phyloP scores from a whole-genome alignment of 108 stramenopile species.

The Ochromonas danica region DNA sequence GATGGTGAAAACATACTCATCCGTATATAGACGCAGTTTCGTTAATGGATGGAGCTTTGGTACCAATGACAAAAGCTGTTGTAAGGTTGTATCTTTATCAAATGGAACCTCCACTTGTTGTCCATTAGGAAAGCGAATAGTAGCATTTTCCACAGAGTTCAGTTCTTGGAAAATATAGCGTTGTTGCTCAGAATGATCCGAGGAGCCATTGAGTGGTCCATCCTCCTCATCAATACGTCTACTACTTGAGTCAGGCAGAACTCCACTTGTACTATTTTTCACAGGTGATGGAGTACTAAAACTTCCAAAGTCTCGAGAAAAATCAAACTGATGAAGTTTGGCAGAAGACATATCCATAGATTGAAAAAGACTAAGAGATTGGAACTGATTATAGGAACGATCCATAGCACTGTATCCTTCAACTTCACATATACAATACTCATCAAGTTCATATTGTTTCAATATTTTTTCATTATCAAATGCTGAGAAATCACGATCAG shows the following conservation, averaged over 20 bases:
- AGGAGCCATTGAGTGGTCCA: neutral
- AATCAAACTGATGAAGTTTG: neutral
- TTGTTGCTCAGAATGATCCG: neutral
- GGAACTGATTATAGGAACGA: too few relatives aligned
- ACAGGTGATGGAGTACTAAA: neutral
- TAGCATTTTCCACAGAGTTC: neutral
- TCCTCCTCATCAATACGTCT: neutral
- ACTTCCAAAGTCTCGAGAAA: neutral
- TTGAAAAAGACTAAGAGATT: too few relatives aligned
- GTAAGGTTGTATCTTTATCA: neutral
- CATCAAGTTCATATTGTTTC: slow-evolving; percentile 1
- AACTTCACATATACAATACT: slow-evolving; percentile 21
- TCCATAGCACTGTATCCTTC: too few relatives aligned
- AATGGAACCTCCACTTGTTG: neutral
- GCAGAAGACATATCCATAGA: too few relatives aligned
- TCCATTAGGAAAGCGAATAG: neutral
- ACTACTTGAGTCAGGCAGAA: neutral
- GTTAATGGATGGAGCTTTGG: neutral
- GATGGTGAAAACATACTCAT: neutral
- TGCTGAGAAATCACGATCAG: slow-evolving; percentile 49
- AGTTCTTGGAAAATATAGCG: neutral
- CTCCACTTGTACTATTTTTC: neutral
- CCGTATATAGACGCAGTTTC: neutral
- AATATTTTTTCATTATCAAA: slow-evolving; percentile 20
- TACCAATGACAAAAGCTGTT: neutral